Base-by-base conservation (phyloP, 768 basidiomycete species). In the Dioszegia crocea region DNA sequence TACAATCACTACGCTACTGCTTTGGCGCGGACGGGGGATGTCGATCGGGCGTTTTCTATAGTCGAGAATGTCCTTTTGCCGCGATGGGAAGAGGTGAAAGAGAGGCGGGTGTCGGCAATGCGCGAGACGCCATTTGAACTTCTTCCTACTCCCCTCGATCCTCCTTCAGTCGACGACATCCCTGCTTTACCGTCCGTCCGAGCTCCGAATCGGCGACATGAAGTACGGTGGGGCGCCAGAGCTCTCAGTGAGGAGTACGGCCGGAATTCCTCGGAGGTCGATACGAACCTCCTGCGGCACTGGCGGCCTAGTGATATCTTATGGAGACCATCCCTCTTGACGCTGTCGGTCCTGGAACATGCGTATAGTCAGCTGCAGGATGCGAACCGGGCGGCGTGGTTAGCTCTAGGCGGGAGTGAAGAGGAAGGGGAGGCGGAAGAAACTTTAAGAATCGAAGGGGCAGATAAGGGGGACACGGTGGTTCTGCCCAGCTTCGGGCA, bases 1-100 rank as follows among this genome's bases (percentile, higher is more conserved):
- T 98, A 91, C 88, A 96, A 94, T 68, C 85, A 89, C 67, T 81
- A 96, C 26, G 82, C 81, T 24, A 80, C 87, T 10, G 87, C 85
- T 14, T 81, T 93, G 23, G 80, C 91, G 38, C 85, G 88, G 29
- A 89, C 88, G 0, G 89, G 88, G 24, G 84, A 92, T 68, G 78
- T 84, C n/a, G 85, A 87, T 65, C 86, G 86, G 44, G 91, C 89
- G 9, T 91, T 93, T 76, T 84, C 87, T 65, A 80, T 93, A 31
- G 74, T 90, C 40, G 89, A 97, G 71, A 80, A 82, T 52, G 84
- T 96, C 43, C 80, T 96, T 51, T 67, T 91, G 24, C 85, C 64
- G 36, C 57, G 67, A 33, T 58, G 59, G 30, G 59, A 59, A 10
- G 64, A 64, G 27, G 43, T 74, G 29, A 46, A 62, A 40, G 21